phyloP scores from a whole-genome alignment of 1,284 basidiomycete genomes.

The Naganishia liquefaciens region DNA sequence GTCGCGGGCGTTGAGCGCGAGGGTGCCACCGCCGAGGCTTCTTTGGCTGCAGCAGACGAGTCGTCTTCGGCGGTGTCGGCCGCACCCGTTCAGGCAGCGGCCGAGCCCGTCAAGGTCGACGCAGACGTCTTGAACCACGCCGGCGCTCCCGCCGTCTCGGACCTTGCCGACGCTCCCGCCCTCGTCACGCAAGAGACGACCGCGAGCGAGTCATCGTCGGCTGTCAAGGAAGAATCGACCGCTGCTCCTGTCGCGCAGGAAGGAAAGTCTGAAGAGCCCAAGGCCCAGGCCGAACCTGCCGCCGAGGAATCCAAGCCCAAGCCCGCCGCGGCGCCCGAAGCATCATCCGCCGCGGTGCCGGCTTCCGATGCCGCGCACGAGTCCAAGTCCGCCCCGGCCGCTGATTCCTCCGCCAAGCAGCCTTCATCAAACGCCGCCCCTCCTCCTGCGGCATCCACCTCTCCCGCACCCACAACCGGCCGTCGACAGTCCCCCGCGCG shows the following conservation, averaged over 20 bases:
- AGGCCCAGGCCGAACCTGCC: slow-evolving; percentile 5
- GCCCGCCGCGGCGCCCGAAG: slow-evolving; percentile 43
- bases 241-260: slow-evolving; percentile 19
- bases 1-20: slow-evolving; percentile 23
- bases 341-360: slow-evolving; percentile 50
- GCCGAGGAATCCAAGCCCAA: background rate
- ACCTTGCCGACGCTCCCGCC: slow-evolving; percentile 10
- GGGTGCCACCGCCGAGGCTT: slow-evolving; percentile 27
- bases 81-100: background rate
- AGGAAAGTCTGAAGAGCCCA: slow-evolving; percentile 41
- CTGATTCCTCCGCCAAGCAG: background rate
- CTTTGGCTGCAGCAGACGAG: background rate
- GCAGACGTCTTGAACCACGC: slow-evolving; percentile 4
- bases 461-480: slow-evolving; percentile 38
- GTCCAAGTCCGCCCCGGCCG: slow-evolving; percentile 30
- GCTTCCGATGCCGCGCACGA: slow-evolving; percentile 43
- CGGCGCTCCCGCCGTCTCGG: slow-evolving; percentile 36
- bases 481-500: slow-evolving; percentile 40
- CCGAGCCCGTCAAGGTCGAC: slow-evolving; percentile 11
- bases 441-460: slow-evolving; percentile 37
- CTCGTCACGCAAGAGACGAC: slow-evolving; percentile 2
- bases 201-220: background rate
- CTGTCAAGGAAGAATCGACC: slow-evolving; percentile 25
- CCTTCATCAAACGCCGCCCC: background rate
- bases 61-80: background rate